A percentile compares a stretch with the other conserved stretches of the same genome.
phyloP scores from a whole-genome alignment of 2,329 filamentous ascomycete species.

The Exophiala mesophila region DNA sequence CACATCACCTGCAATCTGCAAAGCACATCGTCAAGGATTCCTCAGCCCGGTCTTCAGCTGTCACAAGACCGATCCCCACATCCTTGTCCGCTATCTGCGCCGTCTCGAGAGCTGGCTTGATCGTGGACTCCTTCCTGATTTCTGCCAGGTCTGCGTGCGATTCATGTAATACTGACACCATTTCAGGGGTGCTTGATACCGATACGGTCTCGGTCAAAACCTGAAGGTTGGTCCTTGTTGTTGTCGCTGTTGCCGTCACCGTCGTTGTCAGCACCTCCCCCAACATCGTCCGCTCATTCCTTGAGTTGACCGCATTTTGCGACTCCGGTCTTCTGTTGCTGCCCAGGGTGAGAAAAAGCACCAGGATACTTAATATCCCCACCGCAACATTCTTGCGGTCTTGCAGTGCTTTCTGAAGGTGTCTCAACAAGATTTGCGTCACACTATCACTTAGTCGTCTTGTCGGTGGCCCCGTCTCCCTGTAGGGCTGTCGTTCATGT shows the following conservation, averaged over 20 bases:
- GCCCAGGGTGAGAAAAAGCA: constrained; percentile 37
- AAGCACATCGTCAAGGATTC: no score
- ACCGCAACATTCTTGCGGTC: constrained; percentile 53
- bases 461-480: no score
- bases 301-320: neutral
- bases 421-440: neutral
- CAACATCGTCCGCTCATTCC: neutral
- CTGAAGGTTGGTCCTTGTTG: constrained; percentile 5
- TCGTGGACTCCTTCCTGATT: no score
- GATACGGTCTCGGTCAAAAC: constrained; percentile 13
- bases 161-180: no score
- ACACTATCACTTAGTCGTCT: no score
- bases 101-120: no score
- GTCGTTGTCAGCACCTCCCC: constrained; percentile 16
- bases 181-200: neutral
- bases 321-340: neutral
- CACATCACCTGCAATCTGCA: no score
- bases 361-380: constrained; percentile 40
- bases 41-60: no score
- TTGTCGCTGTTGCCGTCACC: constrained; percentile 10
- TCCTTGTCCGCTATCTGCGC: no score
- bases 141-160: no score
- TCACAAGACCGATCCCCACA: no score
- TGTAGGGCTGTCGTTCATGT: constrained; percentile 4
- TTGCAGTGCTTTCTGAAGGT: constrained; percentile 27